Evolutionary conservation across 2,329 filamentous ascomycete species (phyloP).

Genomic region (Aureobasidium lini): DNA sequence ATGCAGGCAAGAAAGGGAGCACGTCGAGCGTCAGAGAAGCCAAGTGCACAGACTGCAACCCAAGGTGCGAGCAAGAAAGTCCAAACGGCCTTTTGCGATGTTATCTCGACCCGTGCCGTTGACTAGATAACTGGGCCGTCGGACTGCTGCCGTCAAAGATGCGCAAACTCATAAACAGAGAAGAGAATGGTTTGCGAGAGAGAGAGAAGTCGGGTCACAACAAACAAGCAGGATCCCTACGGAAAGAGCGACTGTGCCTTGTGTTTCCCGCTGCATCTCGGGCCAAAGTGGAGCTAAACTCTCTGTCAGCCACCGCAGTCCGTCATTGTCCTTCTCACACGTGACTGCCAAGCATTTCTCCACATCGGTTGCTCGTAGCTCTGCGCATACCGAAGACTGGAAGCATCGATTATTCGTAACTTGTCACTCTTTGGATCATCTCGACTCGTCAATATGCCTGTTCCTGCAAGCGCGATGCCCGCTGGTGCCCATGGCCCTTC

Average conservation of each 20-base stretch:
- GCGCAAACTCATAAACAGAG: background rate
- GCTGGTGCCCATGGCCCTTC: conserved; percentile 51
- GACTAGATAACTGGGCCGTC: background rate
- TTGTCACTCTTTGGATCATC: background rate
- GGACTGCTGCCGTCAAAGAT: background rate
- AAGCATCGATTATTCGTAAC: background rate
- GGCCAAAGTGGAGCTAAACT: conserved; percentile 4
- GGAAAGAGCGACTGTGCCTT: background rate
- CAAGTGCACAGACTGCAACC: conserved; percentile 1
- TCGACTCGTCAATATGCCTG: conserved; percentile 39
- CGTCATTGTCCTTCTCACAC: background rate
- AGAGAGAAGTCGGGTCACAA: background rate
- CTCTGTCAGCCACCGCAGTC: background rate
- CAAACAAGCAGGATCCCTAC: background rate
- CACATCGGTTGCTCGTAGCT: conserved; percentile 3
- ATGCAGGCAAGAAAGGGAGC: conserved; percentile 11
- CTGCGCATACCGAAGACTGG: background rate
- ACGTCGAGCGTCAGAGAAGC: conserved; percentile 9
- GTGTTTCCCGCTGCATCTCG: conserved; percentile 3
- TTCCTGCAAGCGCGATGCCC: conserved; percentile 41
- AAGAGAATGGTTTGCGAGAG: background rate
- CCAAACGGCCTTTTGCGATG: background rate
- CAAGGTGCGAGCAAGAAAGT: background rate
- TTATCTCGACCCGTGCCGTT: conserved; percentile 1
- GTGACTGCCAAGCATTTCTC: conserved; percentile 3